A percentile compares a stretch with the other conserved stretches of the same genome.
These are phyloP conservation scores for Solioccasus polychromus DNA, from an alignment of 768 basidiomycete genomes.

Conservation along the genomic window DNA sequence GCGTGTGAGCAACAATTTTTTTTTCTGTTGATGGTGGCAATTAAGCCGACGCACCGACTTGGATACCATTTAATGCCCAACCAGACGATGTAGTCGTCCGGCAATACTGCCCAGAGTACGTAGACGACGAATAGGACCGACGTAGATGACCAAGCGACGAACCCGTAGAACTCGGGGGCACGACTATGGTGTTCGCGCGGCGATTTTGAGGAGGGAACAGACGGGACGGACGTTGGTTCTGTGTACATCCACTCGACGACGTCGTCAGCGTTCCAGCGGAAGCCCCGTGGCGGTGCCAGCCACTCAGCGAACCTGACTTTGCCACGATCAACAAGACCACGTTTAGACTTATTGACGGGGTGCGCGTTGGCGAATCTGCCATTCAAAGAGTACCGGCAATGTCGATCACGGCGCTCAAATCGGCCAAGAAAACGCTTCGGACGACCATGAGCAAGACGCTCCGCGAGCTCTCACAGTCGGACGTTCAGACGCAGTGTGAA, in stretches of 20 bases:
- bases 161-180: slow-evolving; percentile 87
- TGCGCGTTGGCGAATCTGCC: too few relatives aligned
- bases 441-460: slow-evolving; percentile 47
- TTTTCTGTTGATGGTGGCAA: too few relatives aligned
- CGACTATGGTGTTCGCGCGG: slow-evolving; percentile 54
- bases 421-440: slow-evolving; percentile 55
- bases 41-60: slow-evolving; percentile 63
- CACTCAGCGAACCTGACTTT: too few relatives aligned
- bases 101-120: slow-evolving; percentile 77
- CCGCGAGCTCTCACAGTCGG: slow-evolving; percentile 38
- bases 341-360: too few relatives aligned
- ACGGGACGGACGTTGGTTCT: slow-evolving; percentile 43
- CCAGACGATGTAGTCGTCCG: slow-evolving; percentile 63
- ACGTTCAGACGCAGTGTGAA: slow-evolving; percentile 67
- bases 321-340: too few relatives aligned
- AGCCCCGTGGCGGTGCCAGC: slow-evolving; percentile 21
- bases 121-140: slow-evolving; percentile 67
- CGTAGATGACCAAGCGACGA: slow-evolving; percentile 81
- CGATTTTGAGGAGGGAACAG: slow-evolving; percentile 38
- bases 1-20: slow-evolving; percentile 1
- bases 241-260: too few relatives aligned
- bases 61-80: slow-evolving; percentile 84
- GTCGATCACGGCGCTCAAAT: slow-evolving; percentile 29
- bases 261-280: too few relatives aligned
- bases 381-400: too few relatives aligned